Evolutionary conservation across 768 basidiomycete genomes (phyloP).

Genomic region (Pleurotus salmoneostramineus): DNA sequence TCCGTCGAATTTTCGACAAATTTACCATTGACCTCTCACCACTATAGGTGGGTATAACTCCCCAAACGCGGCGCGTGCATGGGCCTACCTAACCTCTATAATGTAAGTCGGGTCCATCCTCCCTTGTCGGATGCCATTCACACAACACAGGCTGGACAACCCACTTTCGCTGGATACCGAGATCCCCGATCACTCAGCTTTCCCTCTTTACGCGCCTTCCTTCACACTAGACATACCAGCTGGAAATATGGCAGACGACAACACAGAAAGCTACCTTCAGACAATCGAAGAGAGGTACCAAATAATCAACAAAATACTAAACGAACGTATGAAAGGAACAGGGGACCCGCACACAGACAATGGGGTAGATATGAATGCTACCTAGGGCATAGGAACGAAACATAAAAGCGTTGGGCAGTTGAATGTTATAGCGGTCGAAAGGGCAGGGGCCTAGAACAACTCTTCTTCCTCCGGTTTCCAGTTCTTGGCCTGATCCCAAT

Average conservation of each 20-base stretch:
- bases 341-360: no score
- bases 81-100: conserved; percentile 78
- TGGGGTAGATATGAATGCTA: no score
- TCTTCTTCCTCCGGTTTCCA: conserved; percentile 84
- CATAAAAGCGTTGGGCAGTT: no score
- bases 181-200: conserved; percentile 75
- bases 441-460: conserved; percentile 36
- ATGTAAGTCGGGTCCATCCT: conserved; percentile 41
- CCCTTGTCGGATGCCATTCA: not conserved
- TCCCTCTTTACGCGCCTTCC: conserved; percentile 73
- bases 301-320: conserved; percentile 24
- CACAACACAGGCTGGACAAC: conserved; percentile 40
- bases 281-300: conserved; percentile 38
- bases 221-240: conserved; percentile 75
- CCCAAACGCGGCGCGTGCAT: conserved; percentile 82
- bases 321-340: conserved; percentile 13
- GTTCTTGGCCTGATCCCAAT: conserved; percentile 95
- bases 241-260: conserved; percentile 74
- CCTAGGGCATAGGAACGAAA: no score
- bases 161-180: conserved; percentile 54
- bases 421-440: no score
- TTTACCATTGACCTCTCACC: conserved; percentile 12
- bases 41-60: conserved; percentile 76
- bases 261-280: conserved; percentile 54
- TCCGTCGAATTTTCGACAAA: conserved; percentile 6